A percentile compares a stretch with the other conserved stretches of the same genome.
Conservation (phyloP, 345 rosid genomes). For the Populus pruinosa region DNA sequence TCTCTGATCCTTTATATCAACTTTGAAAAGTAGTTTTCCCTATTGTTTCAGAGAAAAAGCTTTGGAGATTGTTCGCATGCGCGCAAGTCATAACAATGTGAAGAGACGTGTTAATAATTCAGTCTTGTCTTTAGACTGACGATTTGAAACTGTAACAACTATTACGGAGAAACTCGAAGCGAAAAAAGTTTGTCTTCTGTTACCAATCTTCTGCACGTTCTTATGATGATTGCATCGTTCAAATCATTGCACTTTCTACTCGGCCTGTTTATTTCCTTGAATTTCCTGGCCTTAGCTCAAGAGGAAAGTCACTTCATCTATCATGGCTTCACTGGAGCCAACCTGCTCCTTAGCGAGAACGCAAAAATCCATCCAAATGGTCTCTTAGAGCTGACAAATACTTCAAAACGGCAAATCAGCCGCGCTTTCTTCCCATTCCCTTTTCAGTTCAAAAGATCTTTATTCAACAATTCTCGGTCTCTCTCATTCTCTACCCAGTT, state of each 20-base stretch:
- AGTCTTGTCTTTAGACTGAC: too few species aligned
- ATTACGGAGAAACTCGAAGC: too few species aligned
- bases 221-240: neutral
- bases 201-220: too few species aligned
- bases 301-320: slow-evolving; percentile 31
- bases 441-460: slow-evolving; percentile 5
- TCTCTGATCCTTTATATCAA: neutral
- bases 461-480: neutral
- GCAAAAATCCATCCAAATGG: slow-evolving; percentile 37
- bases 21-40: neutral
- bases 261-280: neutral
- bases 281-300: slow-evolving; percentile 10
- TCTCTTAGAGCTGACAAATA: slow-evolving; percentile 47
- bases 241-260: neutral
- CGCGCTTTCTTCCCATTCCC: slow-evolving; percentile 46
- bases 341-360: slow-evolving; percentile 28
- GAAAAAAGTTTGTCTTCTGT: too few species aligned
- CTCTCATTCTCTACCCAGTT: slow-evolving; percentile 17
- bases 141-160: too few species aligned
- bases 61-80: too few species aligned
- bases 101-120: too few species aligned
- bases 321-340: slow-evolving; percentile 34
- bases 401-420: slow-evolving; percentile 22
- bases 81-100: too few species aligned
- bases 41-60: too few species aligned